Evolutionary conservation across 306 rosid genomes (phyloP).

Genomic region (Comarum palustre): DNA sequence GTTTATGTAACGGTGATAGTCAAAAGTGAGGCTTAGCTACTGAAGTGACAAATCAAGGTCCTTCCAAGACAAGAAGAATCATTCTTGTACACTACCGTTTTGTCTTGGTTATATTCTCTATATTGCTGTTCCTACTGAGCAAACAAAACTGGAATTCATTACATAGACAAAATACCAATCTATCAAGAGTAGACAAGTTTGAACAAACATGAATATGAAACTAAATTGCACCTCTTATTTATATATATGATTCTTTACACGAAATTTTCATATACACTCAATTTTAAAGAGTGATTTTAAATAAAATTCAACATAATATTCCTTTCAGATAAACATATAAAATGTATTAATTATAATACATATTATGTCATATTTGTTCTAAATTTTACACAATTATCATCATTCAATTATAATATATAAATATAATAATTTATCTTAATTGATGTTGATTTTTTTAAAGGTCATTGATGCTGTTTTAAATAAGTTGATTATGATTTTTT

Average conservation of each 20-base stretch:
- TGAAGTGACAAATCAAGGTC: background rate
- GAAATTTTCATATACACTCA: too few relatives aligned
- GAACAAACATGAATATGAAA: conserved; percentile 8
- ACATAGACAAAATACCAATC: background rate
- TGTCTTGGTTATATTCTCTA: background rate
- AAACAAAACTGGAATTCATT: background rate
- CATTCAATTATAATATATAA: too few relatives aligned
- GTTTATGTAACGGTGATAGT: background rate
- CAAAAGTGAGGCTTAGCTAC: background rate
- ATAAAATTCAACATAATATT: too few relatives aligned
- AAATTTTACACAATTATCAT: too few relatives aligned
- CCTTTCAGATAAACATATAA: too few relatives aligned
- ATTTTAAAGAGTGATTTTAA: too few relatives aligned
- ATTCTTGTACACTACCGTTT: background rate
- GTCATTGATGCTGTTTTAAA: too few relatives aligned
- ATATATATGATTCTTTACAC: conserved; percentile 17
- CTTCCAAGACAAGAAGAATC: background rate
- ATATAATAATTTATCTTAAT: too few relatives aligned
- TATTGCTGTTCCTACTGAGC: background rate
- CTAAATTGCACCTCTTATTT: conserved; percentile 29
- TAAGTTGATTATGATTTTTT: too few relatives aligned
- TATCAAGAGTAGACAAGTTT: background rate
- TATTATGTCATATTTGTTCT: too few relatives aligned
- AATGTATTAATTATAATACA: too few relatives aligned
- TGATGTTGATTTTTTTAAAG: too few relatives aligned